Conservation (phyloP, 495 filamentous ascomycete species). For the Viridothelium virens region DNA sequence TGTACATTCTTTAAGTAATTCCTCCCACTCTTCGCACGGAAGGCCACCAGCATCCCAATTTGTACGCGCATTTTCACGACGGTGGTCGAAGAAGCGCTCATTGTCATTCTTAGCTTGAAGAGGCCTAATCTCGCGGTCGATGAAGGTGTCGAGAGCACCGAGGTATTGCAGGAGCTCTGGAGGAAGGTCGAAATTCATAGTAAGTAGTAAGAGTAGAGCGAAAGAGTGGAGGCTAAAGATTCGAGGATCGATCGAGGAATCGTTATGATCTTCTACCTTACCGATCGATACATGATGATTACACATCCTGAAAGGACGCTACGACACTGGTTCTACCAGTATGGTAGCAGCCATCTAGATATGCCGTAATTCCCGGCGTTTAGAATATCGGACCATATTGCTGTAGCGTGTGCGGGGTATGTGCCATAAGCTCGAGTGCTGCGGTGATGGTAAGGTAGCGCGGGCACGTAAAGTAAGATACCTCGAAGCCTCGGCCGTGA, state of each 20-base stretch:
- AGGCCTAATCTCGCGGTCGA: slow-evolving; percentile 44
- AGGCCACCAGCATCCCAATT: slow-evolving; percentile 48
- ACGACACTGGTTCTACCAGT: too few species aligned
- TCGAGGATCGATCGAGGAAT: neutral
- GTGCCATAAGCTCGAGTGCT: too few species aligned
- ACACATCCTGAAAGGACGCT: too few species aligned
- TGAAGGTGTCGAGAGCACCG: slow-evolving; percentile 45
- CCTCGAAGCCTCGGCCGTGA: too few species aligned
- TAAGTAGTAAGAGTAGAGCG: neutral
- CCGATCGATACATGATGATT: too few species aligned
- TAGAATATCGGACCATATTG: too few species aligned
- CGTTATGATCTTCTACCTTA: neutral
- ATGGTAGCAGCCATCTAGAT: too few species aligned
- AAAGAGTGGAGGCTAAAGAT: neutral
- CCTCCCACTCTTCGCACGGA: slow-evolving; percentile 50
- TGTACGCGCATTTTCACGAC: slow-evolving; percentile 50
- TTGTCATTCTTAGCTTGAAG: slow-evolving; percentile 47
- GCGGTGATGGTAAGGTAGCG: too few species aligned
- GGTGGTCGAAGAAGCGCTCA: slow-evolving; percentile 54
- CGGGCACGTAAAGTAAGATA: too few species aligned
- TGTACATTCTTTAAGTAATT: slow-evolving; percentile 40
- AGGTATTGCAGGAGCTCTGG: slow-evolving; percentile 42
- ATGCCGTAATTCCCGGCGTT: too few species aligned
- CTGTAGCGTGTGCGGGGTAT: too few species aligned
- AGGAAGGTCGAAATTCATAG: slow-evolving; percentile 52